Conservation (phyloP, 495 filamentous ascomycete species). For the Physcia stellaris region DNA sequence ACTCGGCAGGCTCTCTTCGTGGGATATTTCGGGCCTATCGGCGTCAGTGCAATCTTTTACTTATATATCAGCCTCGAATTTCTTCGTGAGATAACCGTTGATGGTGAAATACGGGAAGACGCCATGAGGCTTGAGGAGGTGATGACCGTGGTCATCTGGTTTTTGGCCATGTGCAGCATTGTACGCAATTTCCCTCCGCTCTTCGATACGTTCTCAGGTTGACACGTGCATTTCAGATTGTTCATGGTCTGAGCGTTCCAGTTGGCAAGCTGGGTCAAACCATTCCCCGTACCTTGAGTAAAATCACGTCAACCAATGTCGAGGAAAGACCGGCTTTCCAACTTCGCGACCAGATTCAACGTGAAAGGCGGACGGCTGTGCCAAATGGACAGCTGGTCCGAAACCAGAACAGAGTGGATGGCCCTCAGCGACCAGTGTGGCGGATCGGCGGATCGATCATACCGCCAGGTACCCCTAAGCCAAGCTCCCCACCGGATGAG, state of each 20-base stretch:
- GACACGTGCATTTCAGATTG: conserved; percentile 44
- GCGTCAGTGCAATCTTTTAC: conserved; percentile 87
- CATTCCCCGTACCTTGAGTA: too few relatives aligned
- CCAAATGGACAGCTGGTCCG: too few relatives aligned
- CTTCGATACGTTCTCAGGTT: conserved; percentile 8
- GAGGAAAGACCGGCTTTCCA: too few relatives aligned
- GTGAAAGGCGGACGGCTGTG: too few relatives aligned
- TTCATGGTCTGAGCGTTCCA: conserved; percentile 77
- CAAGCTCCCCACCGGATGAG: too few relatives aligned
- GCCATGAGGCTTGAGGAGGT: conserved; percentile 47
- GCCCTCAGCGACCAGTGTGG: too few relatives aligned
- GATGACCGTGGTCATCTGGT: conserved; percentile 69
- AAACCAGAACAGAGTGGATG: too few relatives aligned
- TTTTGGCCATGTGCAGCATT: conserved; percentile 72
- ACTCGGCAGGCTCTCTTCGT: conserved; percentile 64
- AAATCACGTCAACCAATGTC: too few relatives aligned
- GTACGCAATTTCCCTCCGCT: conserved; percentile 36
- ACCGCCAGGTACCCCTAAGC: too few relatives aligned
- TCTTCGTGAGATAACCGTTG: conserved; percentile 34
- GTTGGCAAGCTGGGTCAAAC: conserved; percentile 75
- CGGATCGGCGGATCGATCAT: too few relatives aligned
- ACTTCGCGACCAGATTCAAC: too few relatives aligned
- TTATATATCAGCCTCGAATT: conserved; percentile 68
- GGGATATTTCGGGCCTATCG: conserved; percentile 90
- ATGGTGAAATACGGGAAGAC: conserved; percentile 50